Evolutionary conservation across 495 filamentous ascomycete species (phyloP).

Genomic region (Penicillium odoratum): DNA sequence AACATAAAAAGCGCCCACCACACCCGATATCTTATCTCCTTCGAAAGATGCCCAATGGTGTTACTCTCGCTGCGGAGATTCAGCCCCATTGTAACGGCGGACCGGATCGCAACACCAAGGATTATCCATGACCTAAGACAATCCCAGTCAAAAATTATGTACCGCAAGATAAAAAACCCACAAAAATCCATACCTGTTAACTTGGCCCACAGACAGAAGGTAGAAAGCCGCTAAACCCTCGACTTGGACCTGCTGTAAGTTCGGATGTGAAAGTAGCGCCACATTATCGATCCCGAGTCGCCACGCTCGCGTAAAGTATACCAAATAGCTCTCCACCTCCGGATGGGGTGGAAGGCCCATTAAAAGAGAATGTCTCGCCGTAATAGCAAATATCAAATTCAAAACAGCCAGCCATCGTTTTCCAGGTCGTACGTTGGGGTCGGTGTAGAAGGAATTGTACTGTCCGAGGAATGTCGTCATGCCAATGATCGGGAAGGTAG

Average conservation of each 20-base stretch:
- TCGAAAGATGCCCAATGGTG: slow-evolving; percentile 46
- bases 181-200: slow-evolving; percentile 52
- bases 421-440: slow-evolving; percentile 37
- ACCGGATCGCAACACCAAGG: slow-evolving; percentile 58
- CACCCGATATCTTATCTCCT: slow-evolving; percentile 42
- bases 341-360: slow-evolving; percentile 33
- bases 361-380: slow-evolving; percentile 49
- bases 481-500: slow-evolving; percentile 59
- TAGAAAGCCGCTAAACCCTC: slow-evolving; percentile 61
- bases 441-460: slow-evolving; percentile 40
- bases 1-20: slow-evolving; percentile 59
- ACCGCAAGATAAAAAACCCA: neutral
- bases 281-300: slow-evolving; percentile 50
- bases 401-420: slow-evolving; percentile 60
- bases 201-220: slow-evolving; percentile 56
- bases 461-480: slow-evolving; percentile 44
- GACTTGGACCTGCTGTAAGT: slow-evolving; percentile 59
- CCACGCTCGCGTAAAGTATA: slow-evolving; percentile 61
- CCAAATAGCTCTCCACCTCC: slow-evolving; percentile 46
- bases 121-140: slow-evolving; percentile 55
- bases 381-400: slow-evolving; percentile 68
- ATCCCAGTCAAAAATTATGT: neutral
- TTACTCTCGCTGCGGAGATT: slow-evolving; percentile 60
- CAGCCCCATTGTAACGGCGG: slow-evolving; percentile 58
- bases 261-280: slow-evolving; percentile 52